These are phyloP conservation scores for Ogataea paradorogensis DNA, from an alignment of 805 yeast species.

Conservation along the genomic window DNA sequence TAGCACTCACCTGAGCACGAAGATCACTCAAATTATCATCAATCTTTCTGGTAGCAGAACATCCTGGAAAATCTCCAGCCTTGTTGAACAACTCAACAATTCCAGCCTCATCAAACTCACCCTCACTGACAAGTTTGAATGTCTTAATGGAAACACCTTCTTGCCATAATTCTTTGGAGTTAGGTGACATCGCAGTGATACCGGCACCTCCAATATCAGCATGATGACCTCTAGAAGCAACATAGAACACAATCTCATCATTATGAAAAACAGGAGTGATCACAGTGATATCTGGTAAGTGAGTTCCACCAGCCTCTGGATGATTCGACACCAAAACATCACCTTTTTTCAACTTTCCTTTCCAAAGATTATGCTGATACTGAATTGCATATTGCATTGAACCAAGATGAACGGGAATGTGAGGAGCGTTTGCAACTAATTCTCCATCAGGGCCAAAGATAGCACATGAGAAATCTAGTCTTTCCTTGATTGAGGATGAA, in stretches of 20 bases:
- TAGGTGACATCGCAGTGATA: slow-evolving; percentile 54
- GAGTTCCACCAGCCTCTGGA: slow-evolving; percentile 43
- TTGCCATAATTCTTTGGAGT: slow-evolving; percentile 48
- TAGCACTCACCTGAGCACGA: slow-evolving; percentile 46
- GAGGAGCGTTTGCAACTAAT: slow-evolving; percentile 42
- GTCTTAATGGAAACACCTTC: slow-evolving; percentile 54
- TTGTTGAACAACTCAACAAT: slow-evolving; percentile 42
- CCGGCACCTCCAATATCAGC: slow-evolving; percentile 59
- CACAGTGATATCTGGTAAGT: slow-evolving; percentile 49
- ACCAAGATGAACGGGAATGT: slow-evolving; percentile 43
- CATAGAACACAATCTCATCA: slow-evolving; percentile 44
- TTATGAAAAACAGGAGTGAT: slow-evolving; percentile 50
- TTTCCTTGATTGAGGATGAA: slow-evolving; percentile 41
- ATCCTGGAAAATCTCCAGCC: slow-evolving; percentile 49
- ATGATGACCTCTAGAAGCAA: slow-evolving; percentile 59
- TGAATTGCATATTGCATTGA: slow-evolving; percentile 42
- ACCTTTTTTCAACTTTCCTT: slow-evolving; percentile 36
- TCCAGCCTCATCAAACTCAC: slow-evolving; percentile 50
- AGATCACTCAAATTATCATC: slow-evolving; percentile 48
- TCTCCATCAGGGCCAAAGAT: slow-evolving; percentile 40
- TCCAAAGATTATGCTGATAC: slow-evolving; percentile 38
- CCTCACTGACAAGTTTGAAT: slow-evolving; percentile 45
- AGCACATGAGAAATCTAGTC: slow-evolving; percentile 45
- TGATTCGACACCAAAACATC: slow-evolving; percentile 41
- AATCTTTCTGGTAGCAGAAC: slow-evolving; percentile 51